These are phyloP conservation scores for Emericellopsis terricola DNA, from an alignment of 495 filamentous ascomycete species.

Conservation along the genomic window DNA sequence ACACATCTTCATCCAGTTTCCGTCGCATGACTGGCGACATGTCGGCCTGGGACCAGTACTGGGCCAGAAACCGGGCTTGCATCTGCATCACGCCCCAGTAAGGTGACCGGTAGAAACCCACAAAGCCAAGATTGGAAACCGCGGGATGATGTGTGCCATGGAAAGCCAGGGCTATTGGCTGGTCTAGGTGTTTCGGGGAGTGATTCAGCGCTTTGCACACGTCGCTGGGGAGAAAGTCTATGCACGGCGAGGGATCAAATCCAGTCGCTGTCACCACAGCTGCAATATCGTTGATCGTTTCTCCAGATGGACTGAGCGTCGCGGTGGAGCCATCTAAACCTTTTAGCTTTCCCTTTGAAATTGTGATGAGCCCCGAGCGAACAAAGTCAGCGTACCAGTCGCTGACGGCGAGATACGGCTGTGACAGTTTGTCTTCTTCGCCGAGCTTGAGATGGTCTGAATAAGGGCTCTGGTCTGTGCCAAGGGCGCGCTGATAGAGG, in stretches of 20 bases:
- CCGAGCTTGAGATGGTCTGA: constrained; percentile 19
- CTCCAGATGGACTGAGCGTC: constrained; percentile 14
- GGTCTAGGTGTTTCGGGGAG: constrained; percentile 30
- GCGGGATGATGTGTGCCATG: constrained; percentile 40
- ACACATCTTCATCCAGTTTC: constrained; percentile 19
- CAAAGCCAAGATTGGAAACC: constrained; percentile 53
- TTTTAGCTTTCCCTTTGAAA: constrained; percentile 22
- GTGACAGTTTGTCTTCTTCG: constrained; percentile 15
- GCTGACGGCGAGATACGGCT: constrained; percentile 48
- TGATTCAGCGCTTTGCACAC: constrained; percentile 39
- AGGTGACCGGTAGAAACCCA: constrained; percentile 72
- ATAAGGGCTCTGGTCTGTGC: constrained; percentile 43
- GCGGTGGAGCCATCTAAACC: constrained; percentile 13
- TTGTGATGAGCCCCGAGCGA: constrained; percentile 39
- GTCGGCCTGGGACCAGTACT: constrained; percentile 16
- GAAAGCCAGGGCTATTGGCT: constrained; percentile 52
- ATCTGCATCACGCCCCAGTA: constrained; percentile 82
- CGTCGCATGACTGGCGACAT: constrained; percentile 8
- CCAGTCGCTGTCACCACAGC: constrained; percentile 63
- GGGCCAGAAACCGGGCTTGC: constrained; percentile 51
- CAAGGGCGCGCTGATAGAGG: constrained; percentile 36
- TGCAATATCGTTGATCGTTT: constrained; percentile 35
- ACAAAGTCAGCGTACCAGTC: constrained; percentile 60
- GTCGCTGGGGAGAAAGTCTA: constrained; percentile 39
- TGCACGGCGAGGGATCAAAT: constrained; percentile 40